These are phyloP conservation scores for Alternaria arborescens DNA, from an alignment of 2,329 filamentous ascomycete genomes.

Conservation along the genomic window DNA sequence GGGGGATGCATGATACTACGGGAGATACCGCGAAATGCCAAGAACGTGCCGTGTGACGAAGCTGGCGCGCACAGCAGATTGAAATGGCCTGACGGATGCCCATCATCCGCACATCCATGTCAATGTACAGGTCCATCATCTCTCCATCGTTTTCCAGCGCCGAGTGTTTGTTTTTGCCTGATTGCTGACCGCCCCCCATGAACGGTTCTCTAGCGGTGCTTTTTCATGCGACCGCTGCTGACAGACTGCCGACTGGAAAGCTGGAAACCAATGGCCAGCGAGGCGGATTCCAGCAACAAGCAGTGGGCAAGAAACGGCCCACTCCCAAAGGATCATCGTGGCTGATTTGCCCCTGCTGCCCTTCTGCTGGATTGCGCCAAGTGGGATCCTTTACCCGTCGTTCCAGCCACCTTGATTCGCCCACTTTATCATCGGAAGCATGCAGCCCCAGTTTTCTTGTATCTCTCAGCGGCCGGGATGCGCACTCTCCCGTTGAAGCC, in stretches of 20 bases:
- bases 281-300: slow-evolving; percentile 22
- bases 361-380: slow-evolving; percentile 19
- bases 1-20: slow-evolving; percentile 11
- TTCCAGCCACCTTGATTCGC: slow-evolving; percentile 18
- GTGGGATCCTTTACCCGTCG: slow-evolving; percentile 14
- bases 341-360: slow-evolving; percentile 16
- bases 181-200: slow-evolving; percentile 6
- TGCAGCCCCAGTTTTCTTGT: slow-evolving; percentile 11
- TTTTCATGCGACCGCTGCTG: slow-evolving; percentile 21
- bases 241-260: slow-evolving; percentile 9
- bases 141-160: neutral
- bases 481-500: slow-evolving; percentile 21
- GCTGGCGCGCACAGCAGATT: slow-evolving; percentile 22
- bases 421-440: slow-evolving; percentile 7
- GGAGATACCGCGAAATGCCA: slow-evolving; percentile 5
- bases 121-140: neutral
- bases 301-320: slow-evolving; percentile 17
- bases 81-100: slow-evolving; percentile 33
- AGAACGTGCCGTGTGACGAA: slow-evolving; percentile 27
- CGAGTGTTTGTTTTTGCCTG: neutral
- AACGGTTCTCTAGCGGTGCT: slow-evolving; percentile 13
- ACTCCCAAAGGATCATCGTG: slow-evolving; percentile 19
- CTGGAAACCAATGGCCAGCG: slow-evolving; percentile 33
- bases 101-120: slow-evolving; percentile 8
- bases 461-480: slow-evolving; percentile 11